phyloP scores from a whole-genome alignment of 2,329 filamentous ascomycete genomes.

The Dothistroma septosporum region DNA sequence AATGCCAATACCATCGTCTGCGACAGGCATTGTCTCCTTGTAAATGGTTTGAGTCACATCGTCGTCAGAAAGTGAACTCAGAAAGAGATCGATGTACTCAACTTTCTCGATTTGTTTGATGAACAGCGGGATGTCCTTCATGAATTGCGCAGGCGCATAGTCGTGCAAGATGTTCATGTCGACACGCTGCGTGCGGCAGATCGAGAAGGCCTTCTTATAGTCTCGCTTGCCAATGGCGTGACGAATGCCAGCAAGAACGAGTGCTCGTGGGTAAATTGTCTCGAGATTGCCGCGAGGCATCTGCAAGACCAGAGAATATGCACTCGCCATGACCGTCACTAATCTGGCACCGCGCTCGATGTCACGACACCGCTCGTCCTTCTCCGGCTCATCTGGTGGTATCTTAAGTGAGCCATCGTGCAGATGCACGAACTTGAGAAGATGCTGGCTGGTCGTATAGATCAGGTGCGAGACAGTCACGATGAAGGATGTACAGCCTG shows the following conservation, averaged over 20 bases:
- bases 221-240: slow-evolving; percentile 73
- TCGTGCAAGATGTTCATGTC: slow-evolving; percentile 98
- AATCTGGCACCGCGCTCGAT: slow-evolving; percentile 86
- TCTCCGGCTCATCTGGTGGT: slow-evolving; percentile 82
- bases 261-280: slow-evolving; percentile 86
- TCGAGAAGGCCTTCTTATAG: slow-evolving; percentile 78
- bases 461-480: slow-evolving; percentile 78
- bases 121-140: slow-evolving; percentile 70
- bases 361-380: slow-evolving; percentile 84
- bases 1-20: slow-evolving; percentile 21
- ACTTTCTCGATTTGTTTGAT: slow-evolving; percentile 78
- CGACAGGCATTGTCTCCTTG: slow-evolving; percentile 64
- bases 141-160: slow-evolving; percentile 81
- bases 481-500: slow-evolving; percentile 88
- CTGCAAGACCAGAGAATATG: slow-evolving; percentile 80
- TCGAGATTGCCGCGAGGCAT: slow-evolving; percentile 96
- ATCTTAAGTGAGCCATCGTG: slow-evolving; percentile 66
- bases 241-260: slow-evolving; percentile 87
- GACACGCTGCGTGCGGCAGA: slow-evolving; percentile 87
- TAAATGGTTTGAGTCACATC: slow-evolving; percentile 94
- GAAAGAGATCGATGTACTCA: slow-evolving; percentile 81
- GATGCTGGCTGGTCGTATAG: slow-evolving; percentile 86
- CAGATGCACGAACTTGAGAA: slow-evolving; percentile 91
- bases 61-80: slow-evolving; percentile 61
- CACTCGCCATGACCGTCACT: slow-evolving; percentile 83